A percentile compares a stretch with the other conserved stretches of the same genome.
Evolutionary conservation across 805 yeast genomes (phyloP).

Genomic region (Ogataea allantospora): DNA sequence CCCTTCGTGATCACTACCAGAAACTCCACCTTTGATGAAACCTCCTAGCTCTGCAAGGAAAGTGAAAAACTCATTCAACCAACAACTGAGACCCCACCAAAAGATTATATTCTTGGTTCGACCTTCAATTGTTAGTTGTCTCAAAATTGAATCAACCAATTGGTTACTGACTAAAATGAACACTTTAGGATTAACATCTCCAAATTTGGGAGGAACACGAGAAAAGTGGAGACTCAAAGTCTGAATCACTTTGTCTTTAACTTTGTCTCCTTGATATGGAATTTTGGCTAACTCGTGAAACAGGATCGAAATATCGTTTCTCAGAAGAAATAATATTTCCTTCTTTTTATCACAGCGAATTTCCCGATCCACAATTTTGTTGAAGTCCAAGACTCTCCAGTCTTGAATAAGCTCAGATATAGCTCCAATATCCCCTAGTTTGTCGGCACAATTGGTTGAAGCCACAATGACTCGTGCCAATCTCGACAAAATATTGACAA

Average conservation of each 20-base stretch:
- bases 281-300: slow-evolving; percentile 1
- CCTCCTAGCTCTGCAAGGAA: slow-evolving; percentile 69
- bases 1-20: slow-evolving; percentile 13
- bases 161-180: slow-evolving; percentile 54
- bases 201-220: slow-evolving; percentile 36
- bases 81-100: slow-evolving; percentile 76
- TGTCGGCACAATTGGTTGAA: slow-evolving; percentile 40
- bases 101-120: slow-evolving; percentile 57
- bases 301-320: slow-evolving; percentile 32
- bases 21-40: slow-evolving; percentile 39
- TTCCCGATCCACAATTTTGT: slow-evolving; percentile 17
- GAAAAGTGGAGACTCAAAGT: slow-evolving; percentile 17
- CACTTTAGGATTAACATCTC: slow-evolving; percentile 51
- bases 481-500: slow-evolving; percentile 20
- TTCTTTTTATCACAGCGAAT: slow-evolving; percentile 17
- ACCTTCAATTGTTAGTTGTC: slow-evolving; percentile 60
- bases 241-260: slow-evolving; percentile 17
- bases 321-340: slow-evolving; percentile 35
- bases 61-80: slow-evolving; percentile 71
- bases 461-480: slow-evolving; percentile 23
- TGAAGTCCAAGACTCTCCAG: slow-evolving; percentile 43
- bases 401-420: slow-evolving; percentile 16
- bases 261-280: slow-evolving; percentile 2
- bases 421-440: slow-evolving; percentile 44
- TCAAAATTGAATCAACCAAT: slow-evolving; percentile 53